Evolutionary conservation across 495 filamentous ascomycete species (phyloP).

Genomic region (Haplographium delicatum): DNA sequence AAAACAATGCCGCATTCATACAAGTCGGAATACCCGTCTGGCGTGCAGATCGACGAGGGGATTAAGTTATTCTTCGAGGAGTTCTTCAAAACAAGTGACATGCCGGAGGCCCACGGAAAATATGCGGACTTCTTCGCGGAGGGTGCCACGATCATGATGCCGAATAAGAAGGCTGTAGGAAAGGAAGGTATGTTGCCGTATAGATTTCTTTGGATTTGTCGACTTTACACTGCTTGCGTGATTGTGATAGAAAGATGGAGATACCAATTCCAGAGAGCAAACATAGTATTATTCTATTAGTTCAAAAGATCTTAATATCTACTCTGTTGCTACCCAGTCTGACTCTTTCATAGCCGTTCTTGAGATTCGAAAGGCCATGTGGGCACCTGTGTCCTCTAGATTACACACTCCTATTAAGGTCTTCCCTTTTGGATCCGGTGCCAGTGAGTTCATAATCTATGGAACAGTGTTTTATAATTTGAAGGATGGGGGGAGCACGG

Average conservation of each 20-base stretch:
- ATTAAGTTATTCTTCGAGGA: slow-evolving; percentile 46
- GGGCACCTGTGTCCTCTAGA: slow-evolving; percentile 49
- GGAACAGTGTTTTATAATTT: slow-evolving; percentile 53
- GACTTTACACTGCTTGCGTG: too few relatives aligned
- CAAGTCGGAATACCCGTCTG: slow-evolving; percentile 26
- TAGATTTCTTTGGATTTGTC: too few relatives aligned
- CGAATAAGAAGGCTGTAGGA: slow-evolving; percentile 44
- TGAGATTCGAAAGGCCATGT: slow-evolving; percentile 47
- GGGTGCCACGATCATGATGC: slow-evolving; percentile 54
- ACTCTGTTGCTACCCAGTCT: too few relatives aligned
- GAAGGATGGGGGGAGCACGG: slow-evolving; percentile 42
- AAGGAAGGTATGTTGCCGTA: slow-evolving; percentile 46
- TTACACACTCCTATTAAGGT: slow-evolving; percentile 45
- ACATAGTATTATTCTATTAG: too few relatives aligned
- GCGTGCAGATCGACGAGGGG: slow-evolving; percentile 19
- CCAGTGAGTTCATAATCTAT: slow-evolving; percentile 55
- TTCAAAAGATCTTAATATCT: too few relatives aligned
- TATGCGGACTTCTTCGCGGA: slow-evolving; percentile 51
- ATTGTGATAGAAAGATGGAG: neutral
- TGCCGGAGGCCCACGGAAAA: slow-evolving; percentile 47
- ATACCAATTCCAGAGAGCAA: too few relatives aligned
- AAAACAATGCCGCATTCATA: slow-evolving; percentile 18
- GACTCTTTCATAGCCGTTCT: too few relatives aligned
- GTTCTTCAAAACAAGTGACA: slow-evolving; percentile 57
- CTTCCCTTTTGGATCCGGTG: slow-evolving; percentile 36